Conservation (phyloP, 1,284 basidiomycete species). For the Pseudozyma tsukubaensis region DNA sequence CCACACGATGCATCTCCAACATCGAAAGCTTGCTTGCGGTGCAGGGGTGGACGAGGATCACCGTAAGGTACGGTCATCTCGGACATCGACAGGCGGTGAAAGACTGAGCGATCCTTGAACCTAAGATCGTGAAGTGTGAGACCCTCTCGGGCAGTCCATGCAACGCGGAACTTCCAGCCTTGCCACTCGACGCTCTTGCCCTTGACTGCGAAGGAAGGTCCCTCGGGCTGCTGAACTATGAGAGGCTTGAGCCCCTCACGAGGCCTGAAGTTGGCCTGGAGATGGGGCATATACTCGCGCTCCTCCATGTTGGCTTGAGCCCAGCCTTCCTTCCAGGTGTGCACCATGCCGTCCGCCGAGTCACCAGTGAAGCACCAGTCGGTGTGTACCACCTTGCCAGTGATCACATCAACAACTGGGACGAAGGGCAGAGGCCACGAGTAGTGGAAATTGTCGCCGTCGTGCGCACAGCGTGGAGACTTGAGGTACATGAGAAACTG, state of each 20-base stretch:
- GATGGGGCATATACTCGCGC: slow-evolving; percentile 67
- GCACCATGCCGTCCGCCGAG: slow-evolving; percentile 53
- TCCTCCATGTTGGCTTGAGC: slow-evolving; percentile 61
- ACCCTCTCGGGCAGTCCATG: slow-evolving; percentile 68
- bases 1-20: slow-evolving; percentile 71
- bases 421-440: slow-evolving; percentile 68
- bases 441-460: slow-evolving; percentile 67
- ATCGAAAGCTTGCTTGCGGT: slow-evolving; percentile 70
- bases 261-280: slow-evolving; percentile 38
- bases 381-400: slow-evolving; percentile 50
- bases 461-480: slow-evolving; percentile 21
- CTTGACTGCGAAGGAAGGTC: slow-evolving; percentile 50
- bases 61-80: slow-evolving; percentile 72
- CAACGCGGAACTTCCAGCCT: slow-evolving; percentile 53
- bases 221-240: slow-evolving; percentile 57
- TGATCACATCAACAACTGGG: slow-evolving; percentile 63
- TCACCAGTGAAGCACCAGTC: slow-evolving; percentile 64
- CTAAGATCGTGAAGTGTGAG: slow-evolving; percentile 62
- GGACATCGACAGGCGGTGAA: slow-evolving; percentile 70
- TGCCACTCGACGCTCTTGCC: slow-evolving; percentile 55
- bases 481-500: slow-evolving; percentile 55
- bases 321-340: slow-evolving; percentile 53
- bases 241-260: slow-evolving; percentile 50
- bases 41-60: slow-evolving; percentile 63
- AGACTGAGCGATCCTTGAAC: slow-evolving; percentile 55